A percentile compares a stretch with the other conserved stretches of the same genome.
Evolutionary conservation across 345 rosid species (phyloP).

Genomic region (Populus davidiana): DNA sequence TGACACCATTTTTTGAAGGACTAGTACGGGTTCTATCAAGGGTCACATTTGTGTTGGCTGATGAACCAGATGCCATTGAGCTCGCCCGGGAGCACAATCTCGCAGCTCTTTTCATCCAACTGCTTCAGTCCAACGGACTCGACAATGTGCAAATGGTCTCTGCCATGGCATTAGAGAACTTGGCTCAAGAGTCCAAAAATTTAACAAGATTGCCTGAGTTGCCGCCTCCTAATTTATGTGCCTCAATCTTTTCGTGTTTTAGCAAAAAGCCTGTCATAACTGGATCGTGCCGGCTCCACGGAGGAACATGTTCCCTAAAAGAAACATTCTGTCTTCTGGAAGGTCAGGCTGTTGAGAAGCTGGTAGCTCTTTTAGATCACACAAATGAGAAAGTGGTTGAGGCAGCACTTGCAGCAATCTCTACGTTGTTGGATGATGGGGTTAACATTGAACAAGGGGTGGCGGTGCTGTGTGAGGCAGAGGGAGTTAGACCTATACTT

Average conservation of each 20-base stretch:
- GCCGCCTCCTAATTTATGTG: slow-evolving; percentile 60
- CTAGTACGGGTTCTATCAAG: slow-evolving; percentile 73
- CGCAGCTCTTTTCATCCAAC: slow-evolving; percentile 60
- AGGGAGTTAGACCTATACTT: slow-evolving; percentile 64
- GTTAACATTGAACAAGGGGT: slow-evolving; percentile 75
- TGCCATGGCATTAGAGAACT: slow-evolving; percentile 84
- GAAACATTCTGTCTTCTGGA: slow-evolving; percentile 84
- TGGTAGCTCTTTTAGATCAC: slow-evolving; percentile 89
- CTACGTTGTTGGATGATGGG: slow-evolving; percentile 79
- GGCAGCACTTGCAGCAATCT: slow-evolving; percentile 82
- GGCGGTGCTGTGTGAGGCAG: slow-evolving; percentile 52
- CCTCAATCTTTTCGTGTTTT: slow-evolving; percentile 64
- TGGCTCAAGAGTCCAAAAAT: slow-evolving; percentile 74
- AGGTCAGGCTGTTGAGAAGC: slow-evolving; percentile 78
- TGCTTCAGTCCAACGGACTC: slow-evolving; percentile 68
- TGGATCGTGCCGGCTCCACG: slow-evolving; percentile 76
- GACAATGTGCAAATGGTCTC: slow-evolving; percentile 79
- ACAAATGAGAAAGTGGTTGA: slow-evolving; percentile 84
- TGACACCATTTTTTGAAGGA: slow-evolving; percentile 76
- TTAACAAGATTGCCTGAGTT: slow-evolving; percentile 69
- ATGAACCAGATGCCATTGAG: slow-evolving; percentile 56
- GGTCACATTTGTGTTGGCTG: slow-evolving; percentile 68
- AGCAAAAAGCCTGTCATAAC: slow-evolving; percentile 57
- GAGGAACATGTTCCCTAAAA: slow-evolving; percentile 69
- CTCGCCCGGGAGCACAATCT: slow-evolving; percentile 69